Conservation (phyloP, 495 filamentous ascomycete species). For the Penicillium turbatum region DNA sequence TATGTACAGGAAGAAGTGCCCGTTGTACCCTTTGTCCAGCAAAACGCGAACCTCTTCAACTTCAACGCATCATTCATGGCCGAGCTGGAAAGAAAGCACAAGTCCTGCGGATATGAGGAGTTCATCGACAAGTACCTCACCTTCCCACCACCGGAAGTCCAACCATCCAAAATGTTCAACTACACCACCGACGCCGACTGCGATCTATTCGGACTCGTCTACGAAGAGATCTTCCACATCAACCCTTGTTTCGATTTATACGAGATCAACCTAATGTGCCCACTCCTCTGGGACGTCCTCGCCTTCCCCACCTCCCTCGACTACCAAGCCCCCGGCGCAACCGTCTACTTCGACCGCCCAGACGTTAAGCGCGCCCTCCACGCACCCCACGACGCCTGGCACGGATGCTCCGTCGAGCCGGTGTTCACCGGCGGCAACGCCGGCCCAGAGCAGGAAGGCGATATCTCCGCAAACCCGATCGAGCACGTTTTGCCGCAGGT, state of each 20-base stretch:
- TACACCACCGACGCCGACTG: slow-evolving; percentile 37
- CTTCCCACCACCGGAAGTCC: slow-evolving; percentile 47
- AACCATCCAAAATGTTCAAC: slow-evolving; percentile 38
- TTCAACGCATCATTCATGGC: slow-evolving; percentile 53
- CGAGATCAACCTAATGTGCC: slow-evolving; percentile 46
- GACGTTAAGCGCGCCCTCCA: slow-evolving; percentile 59
- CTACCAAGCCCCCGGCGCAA: slow-evolving; percentile 39
- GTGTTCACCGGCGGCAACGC: slow-evolving; percentile 44
- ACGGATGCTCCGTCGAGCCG: slow-evolving; percentile 33
- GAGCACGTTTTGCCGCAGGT: slow-evolving; percentile 54
- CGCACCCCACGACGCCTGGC: slow-evolving; percentile 47
- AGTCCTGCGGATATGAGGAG: slow-evolving; percentile 53
- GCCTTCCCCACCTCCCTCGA: slow-evolving; percentile 41
- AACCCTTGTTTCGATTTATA: slow-evolving; percentile 65
- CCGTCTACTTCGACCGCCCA: slow-evolving; percentile 53
- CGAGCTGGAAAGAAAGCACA: slow-evolving; percentile 43
- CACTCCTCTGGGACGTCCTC: slow-evolving; percentile 45
- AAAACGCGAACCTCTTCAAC: slow-evolving; percentile 52
- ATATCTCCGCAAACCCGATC: slow-evolving; percentile 40
- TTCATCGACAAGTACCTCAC: slow-evolving; percentile 53
- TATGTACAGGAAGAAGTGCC: slow-evolving; percentile 39
- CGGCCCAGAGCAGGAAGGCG: slow-evolving; percentile 37
- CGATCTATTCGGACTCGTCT: slow-evolving; percentile 48
- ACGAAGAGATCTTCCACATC: slow-evolving; percentile 39
- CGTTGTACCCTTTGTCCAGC: slow-evolving; percentile 45